Conservation (phyloP, 2,329 filamentous ascomycete species). For the Pseudogymnoascus sp. region DNA sequence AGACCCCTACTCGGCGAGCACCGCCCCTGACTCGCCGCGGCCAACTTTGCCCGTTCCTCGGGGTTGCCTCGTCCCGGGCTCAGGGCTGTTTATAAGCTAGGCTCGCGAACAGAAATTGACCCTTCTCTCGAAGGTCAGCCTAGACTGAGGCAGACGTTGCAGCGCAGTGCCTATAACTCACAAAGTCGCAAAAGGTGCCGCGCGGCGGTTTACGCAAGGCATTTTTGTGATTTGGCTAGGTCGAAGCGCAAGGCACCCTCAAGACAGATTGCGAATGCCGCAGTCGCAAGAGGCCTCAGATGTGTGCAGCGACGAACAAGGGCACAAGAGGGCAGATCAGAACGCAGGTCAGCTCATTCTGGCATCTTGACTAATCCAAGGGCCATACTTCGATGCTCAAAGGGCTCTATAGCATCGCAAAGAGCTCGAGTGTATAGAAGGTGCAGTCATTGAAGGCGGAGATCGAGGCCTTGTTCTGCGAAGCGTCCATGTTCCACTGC, state of each 20-base stretch:
- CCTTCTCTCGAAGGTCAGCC: not conserved
- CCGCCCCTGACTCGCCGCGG: too few species aligned
- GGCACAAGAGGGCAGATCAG: not conserved
- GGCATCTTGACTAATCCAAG: slow-evolving; percentile 4
- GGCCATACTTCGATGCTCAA: not conserved
- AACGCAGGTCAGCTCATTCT: slow-evolving; percentile 5
- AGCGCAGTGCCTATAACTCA: not conserved
- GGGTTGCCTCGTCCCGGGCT: too few species aligned
- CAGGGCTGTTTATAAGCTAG: too few species aligned
- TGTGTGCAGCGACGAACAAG: not conserved
- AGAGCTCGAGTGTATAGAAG: not conserved
- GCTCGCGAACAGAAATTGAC: not conserved
- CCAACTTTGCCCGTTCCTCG: too few species aligned
- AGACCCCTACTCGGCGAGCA: too few species aligned
- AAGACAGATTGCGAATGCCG: not conserved
- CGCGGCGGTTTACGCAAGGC: not conserved
- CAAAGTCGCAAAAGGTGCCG: not conserved
- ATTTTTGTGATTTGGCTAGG: slow-evolving; percentile 11
- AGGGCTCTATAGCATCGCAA: not conserved
- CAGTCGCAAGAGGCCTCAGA: not conserved
- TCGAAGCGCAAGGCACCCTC: slow-evolving; percentile 1
- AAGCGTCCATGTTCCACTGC: not conserved
- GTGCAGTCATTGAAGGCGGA: not conserved
- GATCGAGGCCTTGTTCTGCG: not conserved
- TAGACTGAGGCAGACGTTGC: not conserved